Base-by-base conservation (phyloP, 257 asterid genomes). In the Rehmannia glutinosa region DNA sequence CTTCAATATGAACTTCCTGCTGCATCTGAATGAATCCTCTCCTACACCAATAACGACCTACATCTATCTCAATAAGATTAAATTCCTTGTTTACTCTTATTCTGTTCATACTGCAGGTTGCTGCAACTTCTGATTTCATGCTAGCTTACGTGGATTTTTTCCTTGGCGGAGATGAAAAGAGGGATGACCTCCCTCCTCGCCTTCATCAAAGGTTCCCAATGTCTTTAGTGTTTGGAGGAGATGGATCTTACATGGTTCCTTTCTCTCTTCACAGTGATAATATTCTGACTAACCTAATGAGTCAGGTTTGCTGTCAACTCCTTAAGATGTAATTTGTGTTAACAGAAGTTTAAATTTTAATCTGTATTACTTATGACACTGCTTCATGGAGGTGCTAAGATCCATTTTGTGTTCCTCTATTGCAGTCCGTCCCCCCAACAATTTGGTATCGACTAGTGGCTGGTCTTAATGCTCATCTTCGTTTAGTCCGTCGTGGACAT, bases 91-190 rank as follows among this genome's bases (percentile, higher is more conserved):
- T 43, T 50, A 50, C 69, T 21, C 68, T 58, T 15, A 49, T 66
- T 68, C 46, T 56, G 65, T 49, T 45, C 49, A 59, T 55, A 23
- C 15, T 47, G 45, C 81, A 91, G 97, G 97, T 91, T 70, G 86
- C 97, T 75, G 86, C 96, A 58, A 83, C 88, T 77, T 86, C 93
- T 63, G 97, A 91, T 84, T 73, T 90, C 72, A 88, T 84, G 96
- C 86, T 88, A 60, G 92, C 83, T 33, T 85, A 88, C 76, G 83
- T 91, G 73, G 97, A 91, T 78, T 84, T 91, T 80, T 91, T 84
- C 91, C 97, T 91, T 58, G 97, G 97, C 23, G 97, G 96, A 66
- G 97, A 91, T 80, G 96, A 91, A 65, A 91, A 91, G 73, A 83
- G 95, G 66, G 81, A 62, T 71, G 96, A 87, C 70, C 95, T 91